Evolutionary conservation across 768 basidiomycete genomes (phyloP), one percentile per base, ranked within the genome.

Genomic region (Podaxis rugospora): DNA sequence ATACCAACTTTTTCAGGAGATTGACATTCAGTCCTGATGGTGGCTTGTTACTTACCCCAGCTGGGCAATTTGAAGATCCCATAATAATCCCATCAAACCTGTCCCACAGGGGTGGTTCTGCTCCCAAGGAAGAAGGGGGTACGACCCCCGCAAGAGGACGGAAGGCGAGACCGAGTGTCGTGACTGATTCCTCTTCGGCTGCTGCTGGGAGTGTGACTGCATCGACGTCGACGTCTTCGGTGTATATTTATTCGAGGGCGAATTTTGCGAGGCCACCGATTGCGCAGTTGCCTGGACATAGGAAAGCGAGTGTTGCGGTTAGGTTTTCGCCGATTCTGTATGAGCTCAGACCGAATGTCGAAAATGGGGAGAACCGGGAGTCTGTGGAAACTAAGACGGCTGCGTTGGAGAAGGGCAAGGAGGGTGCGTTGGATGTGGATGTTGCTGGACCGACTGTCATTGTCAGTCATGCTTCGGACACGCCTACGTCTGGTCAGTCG

Each of bases 31-130:
- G 93, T 57, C 93, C 96, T 1, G 97, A 99, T 70, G 97, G 97
- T 0, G 92, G 89, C 9, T 78, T 99, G 37, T 80, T 99, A 49
- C 78, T 98, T 65, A 98, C 97, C 0, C 97, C 97, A 0, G 96
- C 97, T 1, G 97, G 97, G 0, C 92, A 96, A 69, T 98, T 97
- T 67, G 95, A 98, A 70, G 96, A 98, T 71, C 90, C 93, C 3
- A 85, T 90, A 13, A 85, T 86, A 28, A 72, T 76, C 13, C 69
- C 79, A 5, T 64, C 57, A 50, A 65, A 51, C 46, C 40, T 60
- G 18, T 64, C 57, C 53, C 68, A 62, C 49, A 69, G 64, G 55
- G 57, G 40, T 44, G 42, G 16, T 27, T 44, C 40, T 23, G 23
- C 47, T 37, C 46, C 57, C 9, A 28, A 70, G 59, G 64, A 74